Conservation (phyloP, 2,329 filamentous ascomycete genomes). For the Aspergillus calidoustus region DNA sequence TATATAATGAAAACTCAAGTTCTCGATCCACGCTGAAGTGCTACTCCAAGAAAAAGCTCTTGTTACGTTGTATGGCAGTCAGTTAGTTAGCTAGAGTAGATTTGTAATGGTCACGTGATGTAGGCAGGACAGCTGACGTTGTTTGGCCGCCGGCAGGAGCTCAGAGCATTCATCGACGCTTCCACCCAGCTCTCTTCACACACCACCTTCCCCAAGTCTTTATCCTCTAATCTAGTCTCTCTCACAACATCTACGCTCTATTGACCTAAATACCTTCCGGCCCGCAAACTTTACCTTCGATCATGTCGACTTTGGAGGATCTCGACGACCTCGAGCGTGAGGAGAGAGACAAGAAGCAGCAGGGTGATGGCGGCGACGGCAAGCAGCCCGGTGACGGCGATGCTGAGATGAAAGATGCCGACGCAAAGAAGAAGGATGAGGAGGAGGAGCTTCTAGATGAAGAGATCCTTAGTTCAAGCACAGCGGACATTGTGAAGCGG, state of each 20-base stretch:
- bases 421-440: constrained; percentile 68
- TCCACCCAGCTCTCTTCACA: constrained; percentile 21
- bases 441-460: constrained; percentile 86
- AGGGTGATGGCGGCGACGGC: constrained; percentile 60
- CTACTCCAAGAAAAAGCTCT: not conserved
- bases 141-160: constrained; percentile 34
- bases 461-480: constrained; percentile 90
- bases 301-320: constrained; percentile 90
- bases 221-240: constrained; percentile 18
- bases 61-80: not conserved
- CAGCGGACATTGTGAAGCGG: constrained; percentile 90
- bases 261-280: not conserved
- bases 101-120: constrained; percentile 37
- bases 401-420: constrained; percentile 88
- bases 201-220: constrained; percentile 16
- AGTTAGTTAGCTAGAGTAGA: not conserved
- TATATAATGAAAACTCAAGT: not conserved
- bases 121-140: constrained; percentile 39
- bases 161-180: constrained; percentile 28
- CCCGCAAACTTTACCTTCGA: not conserved
- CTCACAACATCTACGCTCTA: constrained; percentile 14
- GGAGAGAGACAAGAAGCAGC: constrained; percentile 72
- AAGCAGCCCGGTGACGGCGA: constrained; percentile 70
- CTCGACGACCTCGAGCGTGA: constrained; percentile 86
- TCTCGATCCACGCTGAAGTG: not conserved